Evolutionary conservation across 2,329 filamentous ascomycete species (phyloP), one percentile per base, ranked within the genome.

Genomic region (Trichoderma semiorbis): DNA sequence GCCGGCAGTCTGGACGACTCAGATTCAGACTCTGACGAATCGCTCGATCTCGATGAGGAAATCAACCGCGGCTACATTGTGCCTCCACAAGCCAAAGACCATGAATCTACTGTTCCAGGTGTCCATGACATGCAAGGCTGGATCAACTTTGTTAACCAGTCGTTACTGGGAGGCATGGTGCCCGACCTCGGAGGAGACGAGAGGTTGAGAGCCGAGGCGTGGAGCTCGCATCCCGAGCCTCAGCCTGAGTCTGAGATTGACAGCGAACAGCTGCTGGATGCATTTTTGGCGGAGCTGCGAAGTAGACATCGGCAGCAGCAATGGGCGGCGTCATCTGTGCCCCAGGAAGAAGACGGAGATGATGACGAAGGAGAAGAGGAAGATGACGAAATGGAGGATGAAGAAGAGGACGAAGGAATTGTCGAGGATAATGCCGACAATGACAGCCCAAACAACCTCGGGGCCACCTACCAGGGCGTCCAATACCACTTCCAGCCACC

Each of bases 1-100:
- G 67, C 55, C 14, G 67, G 57, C 16, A 62, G 36, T 16, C 30
- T 62, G 10, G 62, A 65, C 3, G 34, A 5, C 21, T 65, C 47
- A 1, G 58, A 53, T 74, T 53, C 67, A 11, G 57, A 36, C 7
- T 18, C 28, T 4, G 76, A 34, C 66, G 34, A 53, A 5, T 43
- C 71, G 6, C 76, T 77, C 55, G 61, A 72, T 24, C 78, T 79
- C 10, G 78, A 81, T 28, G 78, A 80, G 36, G 80, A 81, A 55
- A 79, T 81, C 30, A 74, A 74, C 36, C 77, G 80, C 21, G 81
- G 81, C 16, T 80, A 73, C 71, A 77, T 79, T 34, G 70, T 81
- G n/a, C 75, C 74, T 28, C 75, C 74, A 34, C 74, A 72, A 58
- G 63, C 69, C 7, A 72, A 72, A 14, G 62, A 72, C 34, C 57